Conservation (phyloP, 257 asterid species). For the Lavandula angustifolia region DNA sequence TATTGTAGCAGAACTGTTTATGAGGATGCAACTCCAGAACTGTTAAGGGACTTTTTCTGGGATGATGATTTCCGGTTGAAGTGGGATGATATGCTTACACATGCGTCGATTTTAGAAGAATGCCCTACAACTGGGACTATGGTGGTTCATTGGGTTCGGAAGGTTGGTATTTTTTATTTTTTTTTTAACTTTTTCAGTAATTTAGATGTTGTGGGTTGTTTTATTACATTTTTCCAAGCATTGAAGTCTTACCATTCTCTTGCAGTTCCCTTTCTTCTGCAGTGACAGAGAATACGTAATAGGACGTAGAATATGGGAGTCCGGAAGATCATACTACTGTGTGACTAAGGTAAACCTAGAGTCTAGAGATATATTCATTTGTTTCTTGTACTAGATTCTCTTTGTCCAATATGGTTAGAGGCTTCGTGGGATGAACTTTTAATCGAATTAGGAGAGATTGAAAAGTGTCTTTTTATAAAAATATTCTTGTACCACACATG, state of each 20-base stretch:
- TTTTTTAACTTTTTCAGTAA: not conserved
- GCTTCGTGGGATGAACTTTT: not conserved
- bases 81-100: constrained; percentile 92
- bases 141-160: constrained; percentile 87
- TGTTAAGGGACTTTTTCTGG: constrained; percentile 91
- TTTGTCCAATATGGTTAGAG: not conserved
- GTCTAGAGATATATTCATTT: constrained; percentile 4
- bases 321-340: constrained; percentile 79
- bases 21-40: constrained; percentile 92
- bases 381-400: not conserved
- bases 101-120: constrained; percentile 68
- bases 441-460: not conserved
- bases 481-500: not conserved
- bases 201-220: not conserved
- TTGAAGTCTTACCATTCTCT: constrained; percentile 20
- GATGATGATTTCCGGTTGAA: constrained; percentile 83
- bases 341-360: constrained; percentile 65
- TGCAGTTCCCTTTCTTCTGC: constrained; percentile 97
- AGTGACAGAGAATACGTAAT: constrained; percentile 88
- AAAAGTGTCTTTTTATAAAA: not conserved
- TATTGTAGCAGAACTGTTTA: constrained; percentile 89
- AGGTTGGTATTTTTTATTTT: constrained; percentile 46
- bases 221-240: constrained; percentile 7
- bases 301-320: constrained; percentile 95
- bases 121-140: constrained; percentile 79